Evolutionary conservation across 1,284 basidiomycete genomes (phyloP).

Genomic region (Pseudozyma hubeiensis): DNA sequence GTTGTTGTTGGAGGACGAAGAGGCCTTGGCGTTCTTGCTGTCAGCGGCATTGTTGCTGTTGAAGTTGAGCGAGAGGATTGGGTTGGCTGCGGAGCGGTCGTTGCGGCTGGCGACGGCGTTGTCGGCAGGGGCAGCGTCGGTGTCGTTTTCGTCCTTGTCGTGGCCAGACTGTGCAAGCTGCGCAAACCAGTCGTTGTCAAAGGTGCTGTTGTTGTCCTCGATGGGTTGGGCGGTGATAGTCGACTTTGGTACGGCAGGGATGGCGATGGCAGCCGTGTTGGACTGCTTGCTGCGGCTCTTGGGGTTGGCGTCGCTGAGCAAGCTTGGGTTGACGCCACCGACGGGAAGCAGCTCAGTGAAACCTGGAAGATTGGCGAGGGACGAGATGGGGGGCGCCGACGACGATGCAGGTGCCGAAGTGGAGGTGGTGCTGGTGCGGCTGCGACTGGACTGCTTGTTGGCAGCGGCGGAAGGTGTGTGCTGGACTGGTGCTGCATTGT

Average conservation of each 20-base stretch:
- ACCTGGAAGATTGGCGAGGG: conserved; percentile 23
- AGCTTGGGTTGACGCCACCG: conserved; percentile 39
- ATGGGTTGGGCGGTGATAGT: conserved; percentile 32
- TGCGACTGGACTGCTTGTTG: conserved; percentile 23
- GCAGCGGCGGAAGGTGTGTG: neutral
- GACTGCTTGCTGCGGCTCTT: conserved; percentile 11
- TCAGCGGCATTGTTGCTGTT: conserved; percentile 4
- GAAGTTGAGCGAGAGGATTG: conserved; percentile 48
- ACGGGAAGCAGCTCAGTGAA: conserved; percentile 32
- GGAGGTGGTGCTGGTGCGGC: neutral
- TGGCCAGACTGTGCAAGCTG: conserved; percentile 52
- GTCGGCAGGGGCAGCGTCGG: conserved; percentile 3
- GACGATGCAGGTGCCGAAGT: neutral
- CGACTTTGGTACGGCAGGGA: conserved; percentile 25
- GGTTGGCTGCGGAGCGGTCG: conserved; percentile 28
- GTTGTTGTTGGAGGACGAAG: conserved; percentile 7
- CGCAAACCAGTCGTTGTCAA: conserved; percentile 52
- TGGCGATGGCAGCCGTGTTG: conserved; percentile 17
- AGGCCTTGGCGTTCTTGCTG: conserved; percentile 21
- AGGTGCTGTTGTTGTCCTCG: conserved; percentile 42
- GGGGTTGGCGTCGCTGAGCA: conserved; percentile 26
- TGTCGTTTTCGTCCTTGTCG: conserved; percentile 40
- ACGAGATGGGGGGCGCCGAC: conserved; percentile 22
- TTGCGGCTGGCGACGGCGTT: conserved; percentile 8
- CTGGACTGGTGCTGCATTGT: conserved; percentile 3